Base-by-base conservation (phyloP, 352 stramenopile species). In the Pythium plurisporium region DNA sequence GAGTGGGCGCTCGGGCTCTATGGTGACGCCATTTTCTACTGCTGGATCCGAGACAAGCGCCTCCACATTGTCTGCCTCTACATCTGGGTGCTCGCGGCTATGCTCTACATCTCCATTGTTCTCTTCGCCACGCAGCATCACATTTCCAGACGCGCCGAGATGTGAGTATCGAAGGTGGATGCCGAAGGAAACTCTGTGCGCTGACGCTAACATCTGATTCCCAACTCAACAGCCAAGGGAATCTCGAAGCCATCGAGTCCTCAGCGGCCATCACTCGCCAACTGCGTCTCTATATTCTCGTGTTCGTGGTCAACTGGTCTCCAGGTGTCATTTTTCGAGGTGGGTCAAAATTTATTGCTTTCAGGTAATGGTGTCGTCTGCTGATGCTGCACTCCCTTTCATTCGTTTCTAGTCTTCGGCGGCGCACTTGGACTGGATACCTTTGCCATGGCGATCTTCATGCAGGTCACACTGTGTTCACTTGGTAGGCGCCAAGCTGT, bases 1-100 rank as follows among this genome's bases (percentile, higher is more conserved):
- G 48, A 73, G 70, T 67, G 60, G 38, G 43, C 45, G 9, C 40
- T 51, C 41, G 49, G 42, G 10, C 44, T 59, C 19, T 60, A 62
- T 36, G 72, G 63, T 25, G 45, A 79, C 50, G 76, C 82, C 30
- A 80, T 69, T 23, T 92, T 89, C 59, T 92, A 87, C 68, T 94
- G 84, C 76, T 92, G 80, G 82, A 62, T 92, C 19, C 40, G 45
- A 37, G 72, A 83, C 36, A 63, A 54, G 25, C 58, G 62, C 34
- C 71, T 74, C 57, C 72, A 87, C 47, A 68, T 89, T 27, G 67
- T 82, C 42, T 60, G 62, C 12, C 73, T 87, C 45, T 94, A 91
- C 67, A 53, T 80, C 25, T 88, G 79, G 48, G 78, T 91, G 17
- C 34, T 87, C 17, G 15, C 77, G 29, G 72, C 79, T 9, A 82